phyloP scores from a whole-genome alignment of 495 filamentous ascomycete species.

The Penicillium riverlandense region DNA sequence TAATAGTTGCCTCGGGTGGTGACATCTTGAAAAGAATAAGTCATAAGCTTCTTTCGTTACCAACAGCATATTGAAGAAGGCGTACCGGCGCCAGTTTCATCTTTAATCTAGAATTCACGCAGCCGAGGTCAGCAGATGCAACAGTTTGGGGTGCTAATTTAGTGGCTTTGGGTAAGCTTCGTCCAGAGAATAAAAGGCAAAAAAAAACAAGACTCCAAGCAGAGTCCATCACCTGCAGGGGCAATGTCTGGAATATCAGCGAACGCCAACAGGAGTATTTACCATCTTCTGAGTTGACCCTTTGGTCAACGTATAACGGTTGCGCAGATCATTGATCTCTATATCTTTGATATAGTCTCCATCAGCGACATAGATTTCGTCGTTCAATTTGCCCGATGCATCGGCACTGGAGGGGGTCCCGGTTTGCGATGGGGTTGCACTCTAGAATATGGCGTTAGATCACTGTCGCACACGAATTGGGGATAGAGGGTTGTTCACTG shows the following conservation, averaged over 20 bases:
- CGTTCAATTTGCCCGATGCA: slow-evolving; percentile 56
- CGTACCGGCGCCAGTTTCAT: slow-evolving; percentile 99
- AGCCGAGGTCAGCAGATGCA: slow-evolving; percentile 95
- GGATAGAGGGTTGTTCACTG: slow-evolving; percentile 32
- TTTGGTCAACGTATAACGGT: slow-evolving; percentile 96
- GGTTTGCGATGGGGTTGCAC: slow-evolving; percentile 42
- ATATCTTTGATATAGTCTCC: slow-evolving; percentile 98
- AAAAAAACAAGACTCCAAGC: slow-evolving; percentile 25
- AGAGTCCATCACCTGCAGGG: slow-evolving; percentile 2
- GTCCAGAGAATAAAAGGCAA: slow-evolving; percentile 44
- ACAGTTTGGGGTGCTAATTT: slow-evolving; percentile 73
- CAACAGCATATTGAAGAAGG: slow-evolving; percentile 41
- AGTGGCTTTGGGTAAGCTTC: slow-evolving; percentile 73
- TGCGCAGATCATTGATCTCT: slow-evolving; percentile 95
- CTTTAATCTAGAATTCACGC: slow-evolving; percentile 98
- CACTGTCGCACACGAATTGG: neutral
- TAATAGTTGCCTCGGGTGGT: slow-evolving; percentile 94
- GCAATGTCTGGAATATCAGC: slow-evolving; percentile 70
- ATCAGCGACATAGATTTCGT: slow-evolving; percentile 87
- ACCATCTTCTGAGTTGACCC: slow-evolving; percentile 98
- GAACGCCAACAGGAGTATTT: slow-evolving; percentile 70
- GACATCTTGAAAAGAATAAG: slow-evolving; percentile 77
- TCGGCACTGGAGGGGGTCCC: slow-evolving; percentile 41
- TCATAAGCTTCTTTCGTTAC: slow-evolving; percentile 54
- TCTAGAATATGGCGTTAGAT: slow-evolving; percentile 23